Evolutionary conservation across 2,329 filamentous ascomycete genomes (phyloP).

Genomic region (Dryadomyces quercivorus): DNA sequence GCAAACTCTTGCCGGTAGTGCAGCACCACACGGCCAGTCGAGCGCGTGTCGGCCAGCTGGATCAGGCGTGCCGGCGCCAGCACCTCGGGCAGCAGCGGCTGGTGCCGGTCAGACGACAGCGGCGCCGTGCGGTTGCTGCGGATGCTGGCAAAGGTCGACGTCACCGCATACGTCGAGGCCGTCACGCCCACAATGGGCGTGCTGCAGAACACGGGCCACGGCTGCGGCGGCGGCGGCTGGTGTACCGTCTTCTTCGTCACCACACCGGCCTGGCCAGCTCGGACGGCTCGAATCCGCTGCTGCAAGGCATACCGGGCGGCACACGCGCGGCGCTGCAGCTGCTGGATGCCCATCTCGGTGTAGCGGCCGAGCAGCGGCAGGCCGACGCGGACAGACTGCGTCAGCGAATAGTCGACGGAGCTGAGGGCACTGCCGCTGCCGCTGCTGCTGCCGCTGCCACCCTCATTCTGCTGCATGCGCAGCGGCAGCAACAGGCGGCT

Average conservation of each 20-base stretch:
- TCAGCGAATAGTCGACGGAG: conserved; percentile 26
- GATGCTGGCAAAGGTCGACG: conserved; percentile 2
- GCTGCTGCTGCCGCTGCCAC: not conserved
- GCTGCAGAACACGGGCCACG: conserved; percentile 10
- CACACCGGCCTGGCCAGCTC: not conserved
- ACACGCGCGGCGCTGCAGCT: conserved; percentile 6
- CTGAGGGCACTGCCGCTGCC: conserved; percentile 9
- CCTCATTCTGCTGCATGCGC: conserved; percentile 4
- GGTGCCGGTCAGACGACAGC: conserved; percentile 25
- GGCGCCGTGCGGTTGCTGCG: not conserved
- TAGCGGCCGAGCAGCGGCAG: conserved; percentile 20
- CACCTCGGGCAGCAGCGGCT: conserved; percentile 24
- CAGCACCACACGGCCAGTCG: conserved; percentile 25
- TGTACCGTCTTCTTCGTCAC: too few relatives aligned
- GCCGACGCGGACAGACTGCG: conserved; percentile 24
- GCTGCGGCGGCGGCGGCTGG: not conserved
- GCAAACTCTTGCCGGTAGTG: conserved; percentile 27
- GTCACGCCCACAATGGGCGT: conserved; percentile 25
- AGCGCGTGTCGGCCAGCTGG: conserved; percentile 24
- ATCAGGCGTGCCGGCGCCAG: conserved; percentile 23
- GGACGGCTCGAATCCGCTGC: not conserved
- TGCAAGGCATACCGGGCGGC: not conserved
- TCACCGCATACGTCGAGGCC: conserved; percentile 26
- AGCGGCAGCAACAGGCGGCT: conserved; percentile 10
- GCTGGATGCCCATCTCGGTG: conserved; percentile 6